Evolutionary conservation across 306 rosid species (phyloP), one percentile per base, ranked within the genome.

Genomic region (Sicyos baderoa): DNA sequence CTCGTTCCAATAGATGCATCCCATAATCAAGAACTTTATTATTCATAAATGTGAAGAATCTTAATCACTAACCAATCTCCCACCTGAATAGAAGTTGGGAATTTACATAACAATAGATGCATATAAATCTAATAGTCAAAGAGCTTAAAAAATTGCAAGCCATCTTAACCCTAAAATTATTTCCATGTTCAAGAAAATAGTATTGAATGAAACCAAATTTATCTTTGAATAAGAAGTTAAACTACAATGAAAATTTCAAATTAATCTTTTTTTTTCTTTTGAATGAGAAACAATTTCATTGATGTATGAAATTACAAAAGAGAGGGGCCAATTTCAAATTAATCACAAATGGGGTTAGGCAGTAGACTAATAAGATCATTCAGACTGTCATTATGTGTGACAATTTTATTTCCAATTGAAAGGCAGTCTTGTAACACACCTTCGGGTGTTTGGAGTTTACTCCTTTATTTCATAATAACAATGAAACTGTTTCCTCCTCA

Each of bases 291-390:
- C n/a, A n/a, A n/a, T n/a, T n/a, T n/a, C n/a, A n/a, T n/a, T n/a
- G n/a, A n/a, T n/a, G n/a, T n/a, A n/a, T 25, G 29, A 25, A 25
- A 25, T 25, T 1, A 25, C 29, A 25, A 25, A 25, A 25, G 3
- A 25, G 29, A 25, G 29, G 29, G 29, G 2, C 29, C 1, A 25
- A 25, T 25, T 25, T 25, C 29, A 25, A 25, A 25, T 25, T 25
- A 60, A 7, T 9, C 23, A 16, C 3, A n/a, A 9, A 14, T 15
- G 47, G 15, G 44, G 50, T 9, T 27, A 11, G n/a, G 40, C 5
- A 40, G 17, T 40, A 40, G 29, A 40, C 19, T 17, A 11, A 40
- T 40, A 60, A 60, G 66, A 62, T 62, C 68, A 62, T 62, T 51
- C 11, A 7, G 16, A 10, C 51, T 37, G 23, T 9, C 51, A 4